Evolutionary conservation across 805 yeast species (phyloP).

Genomic region (Metschnikowia peoriensis): DNA sequence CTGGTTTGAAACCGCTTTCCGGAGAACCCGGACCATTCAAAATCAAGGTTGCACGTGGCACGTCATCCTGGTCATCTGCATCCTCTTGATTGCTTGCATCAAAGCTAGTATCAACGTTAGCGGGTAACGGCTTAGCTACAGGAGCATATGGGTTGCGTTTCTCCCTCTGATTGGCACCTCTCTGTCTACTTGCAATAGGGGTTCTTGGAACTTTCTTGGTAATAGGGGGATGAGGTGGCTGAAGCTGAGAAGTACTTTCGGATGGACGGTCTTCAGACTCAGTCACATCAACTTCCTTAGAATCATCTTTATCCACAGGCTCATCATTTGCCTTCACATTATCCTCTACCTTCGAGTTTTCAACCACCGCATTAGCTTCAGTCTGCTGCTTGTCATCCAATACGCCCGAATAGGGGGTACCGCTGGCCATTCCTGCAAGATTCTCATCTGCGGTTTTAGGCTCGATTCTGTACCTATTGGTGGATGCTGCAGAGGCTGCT

Average conservation of each 20-base stretch:
- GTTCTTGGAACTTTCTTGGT: background rate
- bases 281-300: background rate
- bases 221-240: background rate
- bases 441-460: background rate
- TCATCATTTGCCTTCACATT: background rate
- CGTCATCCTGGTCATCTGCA: slow-evolving; percentile 3
- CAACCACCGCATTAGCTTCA: background rate
- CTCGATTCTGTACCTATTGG: slow-evolving; percentile 9
- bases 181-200: background rate
- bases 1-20: slow-evolving; percentile 7
- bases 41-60: slow-evolving; percentile 7
- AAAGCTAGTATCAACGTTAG: slow-evolving; percentile 35
- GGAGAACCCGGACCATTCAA: slow-evolving; percentile 9
- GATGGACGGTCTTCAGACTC: background rate
- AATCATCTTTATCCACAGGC: background rate
- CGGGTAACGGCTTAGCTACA: background rate
- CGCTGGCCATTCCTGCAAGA: background rate
- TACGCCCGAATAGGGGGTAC: slow-evolving; percentile 3
- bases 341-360: background rate
- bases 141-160: slow-evolving; percentile 8
- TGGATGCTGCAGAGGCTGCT: background rate
- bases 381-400: background rate
- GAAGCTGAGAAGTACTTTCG: background rate
- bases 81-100: slow-evolving; percentile 20
- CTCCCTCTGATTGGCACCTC: background rate